Evolutionary conservation across 306 rosid genomes (phyloP), one percentile per base, ranked within the genome.

Genomic region (Quercus gilva): DNA sequence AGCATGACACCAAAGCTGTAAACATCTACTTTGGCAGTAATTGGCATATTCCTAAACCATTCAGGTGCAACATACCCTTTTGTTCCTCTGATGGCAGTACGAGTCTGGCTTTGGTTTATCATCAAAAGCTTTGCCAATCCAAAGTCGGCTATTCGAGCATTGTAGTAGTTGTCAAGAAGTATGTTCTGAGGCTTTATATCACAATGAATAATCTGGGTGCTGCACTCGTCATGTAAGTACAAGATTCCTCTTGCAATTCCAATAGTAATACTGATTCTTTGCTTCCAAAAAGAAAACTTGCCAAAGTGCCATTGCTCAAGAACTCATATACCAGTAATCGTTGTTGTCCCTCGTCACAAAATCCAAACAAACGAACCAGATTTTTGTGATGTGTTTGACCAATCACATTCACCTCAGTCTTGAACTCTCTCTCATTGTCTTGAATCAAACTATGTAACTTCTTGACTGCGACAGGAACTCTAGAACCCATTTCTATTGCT

Each of bases 101-200:
- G 26, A 10, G 69, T 71, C 0, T 56, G 33, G 41, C 82, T 78
- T 26, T 78, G 71, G 57, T 71, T 28, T 33, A 58, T 70, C 20
- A n/a, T 28, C 71, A 82, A 73, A 18, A 79, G 28, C 80, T 86
- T 86, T 1, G 86, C 77, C 7, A 86, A 31, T 21, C 86, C 76
- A 2, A 86, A 82, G 33, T 79, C 88, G 1, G 84, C 72, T 13
- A 85, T 67, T 51, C 75, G 61, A 17, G 76, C 79, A 0, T 12
- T 65, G 55, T 45, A 76, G 4, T 23, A 20, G 10, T 79, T 82
- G 4, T 85, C 82, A 0, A 79, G 33, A 43, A 85, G 82, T 43
- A 84, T 75, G 23, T 84, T 80, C 31, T 84, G 85, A 15, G 85
- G 87, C 52, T 84, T 84, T 6, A 80, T 78, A n/a, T 84, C 85